Evolutionary conservation across 2,329 filamentous ascomycete species (phyloP).

Genomic region (Colletotrichum godetiae): DNA sequence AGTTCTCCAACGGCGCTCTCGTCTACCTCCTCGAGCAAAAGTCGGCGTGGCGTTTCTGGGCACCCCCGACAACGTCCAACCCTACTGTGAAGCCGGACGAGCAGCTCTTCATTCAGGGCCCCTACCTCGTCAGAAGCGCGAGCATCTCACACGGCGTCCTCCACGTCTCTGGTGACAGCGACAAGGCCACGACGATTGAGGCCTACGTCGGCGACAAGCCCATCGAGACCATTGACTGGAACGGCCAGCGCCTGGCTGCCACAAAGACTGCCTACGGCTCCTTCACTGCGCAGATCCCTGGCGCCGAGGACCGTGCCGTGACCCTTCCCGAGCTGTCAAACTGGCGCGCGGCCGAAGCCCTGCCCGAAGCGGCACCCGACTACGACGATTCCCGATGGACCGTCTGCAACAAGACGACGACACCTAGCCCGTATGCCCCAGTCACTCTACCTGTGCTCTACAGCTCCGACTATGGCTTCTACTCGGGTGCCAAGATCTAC

Average conservation of each 20-base stretch:
- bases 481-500: slow-evolving; percentile 76
- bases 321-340: slow-evolving; percentile 66
- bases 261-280: slow-evolving; percentile 52
- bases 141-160: slow-evolving; percentile 65
- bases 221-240: slow-evolving; percentile 75
- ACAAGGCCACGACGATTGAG: slow-evolving; percentile 73
- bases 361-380: slow-evolving; percentile 72
- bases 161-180: slow-evolving; percentile 76
- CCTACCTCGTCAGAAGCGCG: slow-evolving; percentile 73
- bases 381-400: slow-evolving; percentile 80
- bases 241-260: slow-evolving; percentile 51
- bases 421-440: slow-evolving; percentile 68
- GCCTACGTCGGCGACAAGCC: slow-evolving; percentile 48
- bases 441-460: slow-evolving; percentile 76
- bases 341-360: slow-evolving; percentile 78
- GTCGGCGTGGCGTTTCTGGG: slow-evolving; percentile 77
- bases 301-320: slow-evolving; percentile 50
- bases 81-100: slow-evolving; percentile 52
- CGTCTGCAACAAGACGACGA: slow-evolving; percentile 65
- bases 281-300: slow-evolving; percentile 64
- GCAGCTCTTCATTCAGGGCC: slow-evolving; percentile 70
- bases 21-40: slow-evolving; percentile 72
- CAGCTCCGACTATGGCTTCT: slow-evolving; percentile 79
- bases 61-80: slow-evolving; percentile 57
- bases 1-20: slow-evolving; percentile 60